A percentile compares a stretch with the other conserved stretches of the same genome.
Conservation (phyloP, 306 rosid genomes). For the Acacia melanoxylon region DNA sequence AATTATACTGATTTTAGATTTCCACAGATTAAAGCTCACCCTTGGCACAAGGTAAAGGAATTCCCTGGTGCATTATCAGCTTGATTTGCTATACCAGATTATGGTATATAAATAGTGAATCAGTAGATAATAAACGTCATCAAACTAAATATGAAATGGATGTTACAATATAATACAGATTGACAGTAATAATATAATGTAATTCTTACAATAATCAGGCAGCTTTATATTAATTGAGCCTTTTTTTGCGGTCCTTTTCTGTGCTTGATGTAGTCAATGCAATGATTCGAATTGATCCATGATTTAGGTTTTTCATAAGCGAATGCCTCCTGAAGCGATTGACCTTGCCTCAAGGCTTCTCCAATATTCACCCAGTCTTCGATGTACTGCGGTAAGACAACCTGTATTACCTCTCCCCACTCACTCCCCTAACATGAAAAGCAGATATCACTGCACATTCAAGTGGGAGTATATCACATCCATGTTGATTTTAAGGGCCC, state of each 20-base stretch:
- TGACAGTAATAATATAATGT: neutral
- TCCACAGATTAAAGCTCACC: constrained; percentile 96
- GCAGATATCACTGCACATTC: neutral
- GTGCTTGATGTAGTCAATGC: constrained; percentile 17
- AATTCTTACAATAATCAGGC: too few species aligned
- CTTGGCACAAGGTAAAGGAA: constrained; percentile 89
- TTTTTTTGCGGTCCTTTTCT: neutral
- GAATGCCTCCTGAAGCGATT: constrained; percentile 98
- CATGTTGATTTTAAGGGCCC: constrained; percentile 10
- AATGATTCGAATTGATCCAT: constrained; percentile 11
- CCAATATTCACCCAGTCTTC: constrained; percentile 94
- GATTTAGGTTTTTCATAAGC: constrained; percentile 83
- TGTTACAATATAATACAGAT: neutral
- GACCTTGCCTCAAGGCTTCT: constrained; percentile 98
- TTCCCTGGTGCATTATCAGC: constrained; percentile 7
- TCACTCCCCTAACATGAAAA: neutral
- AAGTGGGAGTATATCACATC: neutral
- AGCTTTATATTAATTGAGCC: neutral
- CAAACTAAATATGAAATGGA: constrained; percentile 1
- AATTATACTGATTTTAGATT: constrained; percentile 89
- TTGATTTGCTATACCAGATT: neutral
- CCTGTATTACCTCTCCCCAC: constrained; percentile 2
- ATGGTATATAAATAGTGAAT: neutral
- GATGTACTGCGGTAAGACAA: constrained; percentile 73
- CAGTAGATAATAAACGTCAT: neutral